phyloP scores from a whole-genome alignment of 2,329 filamentous ascomycete species.

The Pseudocercospora pini-densiflorae region DNA sequence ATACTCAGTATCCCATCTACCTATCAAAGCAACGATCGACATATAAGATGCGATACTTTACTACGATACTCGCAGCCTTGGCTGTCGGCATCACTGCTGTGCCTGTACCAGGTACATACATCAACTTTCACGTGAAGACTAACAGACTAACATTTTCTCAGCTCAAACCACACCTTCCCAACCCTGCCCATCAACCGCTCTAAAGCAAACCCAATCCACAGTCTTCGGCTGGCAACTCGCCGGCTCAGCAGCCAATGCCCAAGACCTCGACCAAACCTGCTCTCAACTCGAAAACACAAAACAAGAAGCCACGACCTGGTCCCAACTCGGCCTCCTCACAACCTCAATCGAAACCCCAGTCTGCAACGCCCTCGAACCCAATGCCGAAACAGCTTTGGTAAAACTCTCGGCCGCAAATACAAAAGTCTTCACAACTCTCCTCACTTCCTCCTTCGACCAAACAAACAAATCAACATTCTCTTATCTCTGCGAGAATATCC shows the following conservation, averaged over 20 bases:
- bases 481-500: slow-evolving; percentile 36
- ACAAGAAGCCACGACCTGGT: slow-evolving; percentile 30
- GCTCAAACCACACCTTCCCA: background rate
- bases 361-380: slow-evolving; percentile 26
- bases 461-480: slow-evolving; percentile 22
- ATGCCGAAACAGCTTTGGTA: slow-evolving; percentile 27
- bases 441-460: slow-evolving; percentile 31
- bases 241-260: slow-evolving; percentile 27
- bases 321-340: slow-evolving; percentile 25
- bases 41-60: slow-evolving; percentile 26
- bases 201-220: slow-evolving; percentile 31
- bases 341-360: slow-evolving; percentile 28
- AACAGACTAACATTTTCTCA: background rate
- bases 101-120: slow-evolving; percentile 16
- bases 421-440: slow-evolving; percentile 30
- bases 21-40: slow-evolving; percentile 9
- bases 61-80: slow-evolving; percentile 23
- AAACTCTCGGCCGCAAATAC: slow-evolving; percentile 30
- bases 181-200: slow-evolving; percentile 16
- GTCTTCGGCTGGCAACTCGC: slow-evolving; percentile 38
- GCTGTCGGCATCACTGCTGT: slow-evolving; percentile 11
- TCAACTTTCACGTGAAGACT: background rate
- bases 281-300: slow-evolving; percentile 22
- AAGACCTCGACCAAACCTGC: slow-evolving; percentile 31
- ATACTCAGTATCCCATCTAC: background rate